Base-by-base conservation (phyloP, 2,329 filamentous ascomycete species). In the Capronia americana region DNA sequence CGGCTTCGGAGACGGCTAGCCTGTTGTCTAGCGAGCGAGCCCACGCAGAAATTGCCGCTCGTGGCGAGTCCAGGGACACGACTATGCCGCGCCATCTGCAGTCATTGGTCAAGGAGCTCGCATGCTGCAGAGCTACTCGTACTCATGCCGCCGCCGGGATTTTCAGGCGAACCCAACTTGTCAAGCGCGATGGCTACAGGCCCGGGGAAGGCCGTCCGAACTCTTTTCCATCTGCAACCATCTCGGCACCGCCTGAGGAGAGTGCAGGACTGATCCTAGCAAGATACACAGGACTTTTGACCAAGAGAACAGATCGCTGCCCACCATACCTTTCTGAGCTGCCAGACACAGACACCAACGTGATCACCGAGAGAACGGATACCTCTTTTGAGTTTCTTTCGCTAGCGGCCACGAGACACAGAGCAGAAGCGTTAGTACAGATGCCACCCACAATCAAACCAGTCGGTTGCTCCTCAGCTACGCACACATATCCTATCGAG, bases 191-290 rank as follows among this genome's bases (percentile, higher is more conserved):
- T 14, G 24, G 53, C 28, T 32, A n/a, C 53, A 61, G 51, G 58
- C 28, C 26, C 58, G 58, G 58, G 58, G 58, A 61, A 61, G 58
- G 46, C 48, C 20, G n/a, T 24, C 17, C 58, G 24, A 55, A 11
- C 24, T 26, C 53, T 11, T 30, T 32, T 30, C n/a, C 28, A 55
- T 32, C 12, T 55, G 53, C 53, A 55, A 26, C 53, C 53, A 28
- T 11, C 24, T 55, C 53, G 53, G 53, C 53, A 32, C 53, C 53
- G 53, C 26, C 53, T 51, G 48, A 26, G 24, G 48, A 28, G 12
- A 51, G 20, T 10, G 48, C 20, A 28, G 14, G 8, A 8, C 24
- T 17, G 48, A 51, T 28, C 24, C n/a, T 24, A 10, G 20, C 20
- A 23, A 26, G 48, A 26, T 51, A 28, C 48, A 10, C 10, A 51